A percentile compares a stretch with the other conserved stretches of the same genome.
These are phyloP conservation scores for Colletotrichum musae DNA, from an alignment of 2,329 filamentous ascomycete species.

Conservation along the genomic window DNA sequence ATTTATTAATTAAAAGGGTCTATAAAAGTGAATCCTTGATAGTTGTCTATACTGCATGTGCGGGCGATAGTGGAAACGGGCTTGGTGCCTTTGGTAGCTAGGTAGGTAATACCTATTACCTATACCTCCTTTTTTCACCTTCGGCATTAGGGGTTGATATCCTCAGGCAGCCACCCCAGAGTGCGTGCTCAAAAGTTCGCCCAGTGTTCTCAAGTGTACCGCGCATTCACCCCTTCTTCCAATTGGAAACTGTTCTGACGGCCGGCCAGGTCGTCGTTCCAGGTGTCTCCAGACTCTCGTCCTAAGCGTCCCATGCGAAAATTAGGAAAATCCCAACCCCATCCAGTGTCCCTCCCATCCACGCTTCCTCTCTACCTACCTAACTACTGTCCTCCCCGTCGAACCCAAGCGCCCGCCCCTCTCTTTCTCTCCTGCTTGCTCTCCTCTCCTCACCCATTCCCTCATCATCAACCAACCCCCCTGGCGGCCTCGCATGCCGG, in stretches of 20 bases:
- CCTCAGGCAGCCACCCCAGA: slow-evolving; percentile 33
- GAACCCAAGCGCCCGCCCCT: slow-evolving; percentile 24
- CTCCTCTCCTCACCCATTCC: slow-evolving; percentile 23
- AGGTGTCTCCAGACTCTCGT: slow-evolving; percentile 36
- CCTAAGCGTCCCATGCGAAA: slow-evolving; percentile 44
- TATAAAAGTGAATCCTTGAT: no score
- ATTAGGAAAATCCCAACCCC: slow-evolving; percentile 47
- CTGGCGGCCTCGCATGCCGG: slow-evolving; percentile 39
- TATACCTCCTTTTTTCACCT: background rate
- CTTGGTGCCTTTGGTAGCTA: no score
- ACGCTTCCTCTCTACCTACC: slow-evolving; percentile 24
- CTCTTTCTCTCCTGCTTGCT: slow-evolving; percentile 30
- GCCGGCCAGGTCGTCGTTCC: slow-evolving; percentile 24
- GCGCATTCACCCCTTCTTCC: background rate
- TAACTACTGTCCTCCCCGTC: background rate
- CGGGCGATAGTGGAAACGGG: no score
- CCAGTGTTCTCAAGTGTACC: slow-evolving; percentile 37
- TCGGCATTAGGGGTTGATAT: background rate
- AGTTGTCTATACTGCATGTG: no score
- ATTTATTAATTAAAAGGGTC: no score
- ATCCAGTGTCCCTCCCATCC: slow-evolving; percentile 40
- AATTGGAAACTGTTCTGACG: slow-evolving; percentile 9
- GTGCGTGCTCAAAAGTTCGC: slow-evolving; percentile 39
- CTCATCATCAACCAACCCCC: slow-evolving; percentile 28
- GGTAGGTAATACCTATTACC: no score